These are phyloP conservation scores for Blastobotrys persicus DNA, from an alignment of 1,139 yeast genomes.

Conservation along the genomic window DNA sequence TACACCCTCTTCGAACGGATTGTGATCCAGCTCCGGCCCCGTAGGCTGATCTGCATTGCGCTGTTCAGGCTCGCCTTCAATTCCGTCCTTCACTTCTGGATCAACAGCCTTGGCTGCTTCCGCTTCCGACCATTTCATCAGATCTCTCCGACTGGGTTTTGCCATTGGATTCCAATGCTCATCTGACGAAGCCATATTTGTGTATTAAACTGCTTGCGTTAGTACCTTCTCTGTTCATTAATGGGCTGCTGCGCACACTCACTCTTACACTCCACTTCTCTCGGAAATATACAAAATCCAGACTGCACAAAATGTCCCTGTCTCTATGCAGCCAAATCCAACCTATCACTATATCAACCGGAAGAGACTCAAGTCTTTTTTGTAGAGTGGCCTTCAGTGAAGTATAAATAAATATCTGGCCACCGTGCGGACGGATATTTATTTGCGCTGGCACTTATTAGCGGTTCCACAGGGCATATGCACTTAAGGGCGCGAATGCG, in stretches of 20 bases:
- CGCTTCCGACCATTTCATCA: conserved; percentile 1
- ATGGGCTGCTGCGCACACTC: neutral
- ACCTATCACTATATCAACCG: neutral
- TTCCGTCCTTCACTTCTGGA: conserved; percentile 3
- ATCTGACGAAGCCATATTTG: conserved; percentile 3
- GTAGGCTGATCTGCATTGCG: neutral
- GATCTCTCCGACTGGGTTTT: conserved; percentile 19
- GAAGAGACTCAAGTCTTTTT: neutral
- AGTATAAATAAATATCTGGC: neutral
- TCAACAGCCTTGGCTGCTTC: neutral
- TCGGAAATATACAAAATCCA: neutral
- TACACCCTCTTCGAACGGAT: conserved; percentile 14
- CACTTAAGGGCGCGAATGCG: neutral
- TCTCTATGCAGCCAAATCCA: neutral
- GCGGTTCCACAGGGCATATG: neutral
- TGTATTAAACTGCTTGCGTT: neutral
- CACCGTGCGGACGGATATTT: neutral
- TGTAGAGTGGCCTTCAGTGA: neutral
- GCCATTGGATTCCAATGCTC: conserved; percentile 23
- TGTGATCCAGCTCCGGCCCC: conserved; percentile 8
- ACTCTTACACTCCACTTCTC: neutral
- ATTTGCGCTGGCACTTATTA: neutral
- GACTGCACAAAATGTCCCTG: too few relatives aligned
- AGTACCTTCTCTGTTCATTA: neutral
- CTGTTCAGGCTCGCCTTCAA: neutral